Evolutionary conservation across 2,329 filamentous ascomycete genomes (phyloP).

Genomic region (Nannizziopsis barbatae): DNA sequence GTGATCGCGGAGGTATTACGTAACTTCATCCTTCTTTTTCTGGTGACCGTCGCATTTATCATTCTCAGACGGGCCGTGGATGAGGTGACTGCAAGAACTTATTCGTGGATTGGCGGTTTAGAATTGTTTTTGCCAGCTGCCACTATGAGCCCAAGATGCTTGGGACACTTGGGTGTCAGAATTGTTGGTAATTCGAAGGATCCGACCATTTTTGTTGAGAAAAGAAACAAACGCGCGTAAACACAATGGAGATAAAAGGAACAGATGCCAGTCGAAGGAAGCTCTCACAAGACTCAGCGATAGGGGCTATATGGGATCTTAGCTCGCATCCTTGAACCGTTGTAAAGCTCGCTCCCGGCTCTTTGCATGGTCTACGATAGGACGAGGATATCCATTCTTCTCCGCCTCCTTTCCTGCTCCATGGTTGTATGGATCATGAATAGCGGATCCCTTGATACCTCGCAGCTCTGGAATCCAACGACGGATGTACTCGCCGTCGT

Average conservation of each 20-base stretch:
- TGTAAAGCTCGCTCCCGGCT: constrained; percentile 55
- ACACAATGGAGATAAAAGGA: too few species aligned
- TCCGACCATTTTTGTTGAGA: too few species aligned
- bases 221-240: too few species aligned
- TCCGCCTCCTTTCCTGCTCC: constrained; percentile 49
- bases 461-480: constrained; percentile 70
- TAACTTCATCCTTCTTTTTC: too few species aligned
- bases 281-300: too few species aligned
- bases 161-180: too few species aligned
- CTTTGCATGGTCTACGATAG: constrained; percentile 63
- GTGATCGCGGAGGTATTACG: too few species aligned
- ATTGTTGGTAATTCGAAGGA: too few species aligned
- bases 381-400: constrained; percentile 60
- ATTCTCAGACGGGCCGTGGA: neutral
- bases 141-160: too few species aligned
- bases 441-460: constrained; percentile 51
- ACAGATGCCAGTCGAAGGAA: too few species aligned
- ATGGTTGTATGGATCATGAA: constrained; percentile 70
- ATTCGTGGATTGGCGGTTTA: neutral
- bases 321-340: constrained; percentile 53
- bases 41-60: neutral
- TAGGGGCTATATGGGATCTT: too few species aligned
- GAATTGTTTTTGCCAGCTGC: too few species aligned
- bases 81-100: neutral
- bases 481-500: constrained; percentile 65